Evolutionary conservation across 306 rosid species (phyloP).

Genomic region (Acmispon strigosus): DNA sequence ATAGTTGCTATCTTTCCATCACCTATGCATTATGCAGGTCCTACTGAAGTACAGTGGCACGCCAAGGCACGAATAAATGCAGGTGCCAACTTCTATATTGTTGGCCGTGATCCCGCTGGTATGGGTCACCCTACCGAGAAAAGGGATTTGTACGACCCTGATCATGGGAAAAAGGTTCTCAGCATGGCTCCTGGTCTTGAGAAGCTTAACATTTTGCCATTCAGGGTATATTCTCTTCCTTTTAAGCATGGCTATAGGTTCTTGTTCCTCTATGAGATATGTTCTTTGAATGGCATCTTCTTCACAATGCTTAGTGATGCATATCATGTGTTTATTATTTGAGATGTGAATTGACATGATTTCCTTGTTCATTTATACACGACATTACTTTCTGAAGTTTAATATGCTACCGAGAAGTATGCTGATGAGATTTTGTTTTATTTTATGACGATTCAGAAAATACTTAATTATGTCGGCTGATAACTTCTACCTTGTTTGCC

Average conservation of each 20-base stretch:
- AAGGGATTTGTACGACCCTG: constrained; percentile 89
- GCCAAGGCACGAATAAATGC: constrained; percentile 96
- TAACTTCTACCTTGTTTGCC: neutral
- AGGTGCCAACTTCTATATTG: constrained; percentile 95
- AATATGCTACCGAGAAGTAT: neutral
- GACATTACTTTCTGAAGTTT: neutral
- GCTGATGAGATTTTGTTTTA: neutral
- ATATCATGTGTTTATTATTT: neutral
- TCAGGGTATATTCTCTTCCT: constrained; percentile 47
- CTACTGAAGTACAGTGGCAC: constrained; percentile 99
- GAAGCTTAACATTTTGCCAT: constrained; percentile 93
- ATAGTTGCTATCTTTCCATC: constrained; percentile 91
- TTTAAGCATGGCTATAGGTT: neutral
- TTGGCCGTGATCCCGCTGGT: constrained; percentile 99
- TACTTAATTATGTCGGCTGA: neutral
- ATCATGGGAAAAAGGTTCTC: constrained; percentile 92
- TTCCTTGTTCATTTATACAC: neutral
- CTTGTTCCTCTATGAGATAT: neutral
- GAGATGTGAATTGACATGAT: neutral
- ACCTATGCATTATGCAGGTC: constrained; percentile 98
- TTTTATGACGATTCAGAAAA: neutral
- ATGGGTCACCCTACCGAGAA: constrained; percentile 96
- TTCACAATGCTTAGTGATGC: neutral
- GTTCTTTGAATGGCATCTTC: neutral
- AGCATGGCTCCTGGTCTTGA: constrained; percentile 98